These are phyloP conservation scores for Globisporangium takayamanum DNA, from an alignment of 352 stramenopile species.

Conservation along the genomic window DNA sequence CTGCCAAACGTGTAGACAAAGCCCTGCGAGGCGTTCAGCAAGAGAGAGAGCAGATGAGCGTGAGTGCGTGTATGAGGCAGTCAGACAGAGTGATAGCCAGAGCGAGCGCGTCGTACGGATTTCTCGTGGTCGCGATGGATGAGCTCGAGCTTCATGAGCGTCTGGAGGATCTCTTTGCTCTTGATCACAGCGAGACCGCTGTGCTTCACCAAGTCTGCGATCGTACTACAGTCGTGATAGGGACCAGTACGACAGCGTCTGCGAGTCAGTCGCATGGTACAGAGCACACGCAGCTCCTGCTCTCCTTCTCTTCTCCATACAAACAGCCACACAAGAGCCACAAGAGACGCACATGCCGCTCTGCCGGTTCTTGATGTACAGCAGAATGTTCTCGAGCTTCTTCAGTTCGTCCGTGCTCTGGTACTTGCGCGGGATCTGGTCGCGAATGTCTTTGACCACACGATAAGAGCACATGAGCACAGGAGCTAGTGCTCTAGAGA, in stretches of 20 bases:
- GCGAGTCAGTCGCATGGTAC: not conserved
- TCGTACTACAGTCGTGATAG: conserved; percentile 34
- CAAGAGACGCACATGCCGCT: conserved; percentile 58
- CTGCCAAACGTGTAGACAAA: conserved; percentile 69
- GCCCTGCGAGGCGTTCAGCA: conserved; percentile 22
- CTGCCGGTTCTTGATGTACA: conserved; percentile 80
- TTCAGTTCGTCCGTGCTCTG: conserved; percentile 68
- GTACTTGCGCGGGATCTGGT: conserved; percentile 83
- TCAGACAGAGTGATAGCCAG: not conserved
- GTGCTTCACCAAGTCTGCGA: conserved; percentile 78
- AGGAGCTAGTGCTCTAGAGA: not conserved
- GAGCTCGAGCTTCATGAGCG: conserved; percentile 80
- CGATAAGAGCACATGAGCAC: conserved; percentile 1
- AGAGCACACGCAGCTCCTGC: not conserved
- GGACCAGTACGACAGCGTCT: not conserved
- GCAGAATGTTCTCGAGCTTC: conserved; percentile 82
- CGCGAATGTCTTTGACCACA: conserved; percentile 39
- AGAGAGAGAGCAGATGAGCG: not conserved
- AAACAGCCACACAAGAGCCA: not conserved
- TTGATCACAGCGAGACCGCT: conserved; percentile 72
- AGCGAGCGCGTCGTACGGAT: conserved; percentile 27
- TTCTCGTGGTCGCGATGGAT: conserved; percentile 71
- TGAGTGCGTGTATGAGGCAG: not conserved
- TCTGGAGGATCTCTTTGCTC: conserved; percentile 86
- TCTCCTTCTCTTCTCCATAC: not conserved